Base-by-base conservation (phyloP, 73 alveolate species). In the Paramecium primaurelia region DNA sequence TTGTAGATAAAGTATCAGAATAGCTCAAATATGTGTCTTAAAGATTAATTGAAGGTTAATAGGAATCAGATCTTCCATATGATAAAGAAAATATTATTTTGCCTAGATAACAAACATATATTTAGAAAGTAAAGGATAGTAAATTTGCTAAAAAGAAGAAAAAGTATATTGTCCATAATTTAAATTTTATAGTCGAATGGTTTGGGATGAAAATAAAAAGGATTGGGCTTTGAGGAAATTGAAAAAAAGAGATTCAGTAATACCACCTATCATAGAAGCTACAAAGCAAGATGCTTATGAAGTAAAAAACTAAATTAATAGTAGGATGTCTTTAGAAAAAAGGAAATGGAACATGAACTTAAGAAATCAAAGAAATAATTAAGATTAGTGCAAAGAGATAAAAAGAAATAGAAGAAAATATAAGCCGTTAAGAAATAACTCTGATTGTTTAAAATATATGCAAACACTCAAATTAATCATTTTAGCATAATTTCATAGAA, bases 251-350 rank as follows among this genome's bases (percentile, higher is more conserved):
- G 88, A 38, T 75, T 75, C 88, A 0, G n/a, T 38, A 10, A 75
- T 75, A n/a, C 88, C 88, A 4, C 88, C 88, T 30, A 75, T 75
- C n/a, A 75, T 75, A 20, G 88, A 75, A 36, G 88, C 88, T 25
- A 75, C 88, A 7, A 75, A 75, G 28, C 7, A 3, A 14, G 88
- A 75, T 75, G 88, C 88, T 14, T 75, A 75, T 75, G 88, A 75
- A 37, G 88, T 75, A 75, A 32, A 5, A 38, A n/a, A 22, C 69
- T 54, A 18, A 34, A 16, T 32, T 12, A 75, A 38, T 75, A 30
- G 16, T 38, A 75, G 88, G 88, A 75, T 2, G 88, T 75, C 47
- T 75, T 75, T 42, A 75, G 88, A 34, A 75, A 75, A 38, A 75
- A 75, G 34, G 88, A 75, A 37, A 75, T 75, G 3, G 88, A 75